phyloP scores from a whole-genome alignment of 2,329 filamentous ascomycete species.

The Aspergillus arachidicola region DNA sequence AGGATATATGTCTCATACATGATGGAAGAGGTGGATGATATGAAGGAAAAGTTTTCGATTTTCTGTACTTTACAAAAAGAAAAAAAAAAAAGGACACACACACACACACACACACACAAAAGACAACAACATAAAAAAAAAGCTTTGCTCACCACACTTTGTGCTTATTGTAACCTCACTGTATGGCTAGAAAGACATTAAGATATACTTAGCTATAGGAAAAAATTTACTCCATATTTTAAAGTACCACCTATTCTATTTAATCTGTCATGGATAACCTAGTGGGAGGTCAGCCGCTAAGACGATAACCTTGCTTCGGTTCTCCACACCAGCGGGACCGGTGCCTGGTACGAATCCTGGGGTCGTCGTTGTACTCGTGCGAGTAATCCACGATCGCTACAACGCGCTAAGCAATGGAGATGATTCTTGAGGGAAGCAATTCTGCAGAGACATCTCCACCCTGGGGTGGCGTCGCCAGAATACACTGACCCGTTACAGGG shows the following conservation, averaged over 20 bases:
- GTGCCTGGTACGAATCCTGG: conserved; percentile 60
- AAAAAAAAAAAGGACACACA: too few relatives aligned
- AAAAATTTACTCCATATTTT: background rate
- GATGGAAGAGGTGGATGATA: too few relatives aligned
- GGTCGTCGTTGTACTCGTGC: conserved; percentile 57
- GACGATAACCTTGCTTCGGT: conserved; percentile 41
- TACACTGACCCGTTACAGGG: conserved; percentile 50
- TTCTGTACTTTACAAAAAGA: background rate
- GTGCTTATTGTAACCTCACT: background rate
- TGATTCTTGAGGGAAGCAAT: conserved; percentile 61
- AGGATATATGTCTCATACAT: background rate
- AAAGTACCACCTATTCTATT: rapidly evolving
- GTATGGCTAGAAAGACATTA: too few relatives aligned
- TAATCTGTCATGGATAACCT: conserved; percentile 47
- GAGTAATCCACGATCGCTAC: conserved; percentile 59
- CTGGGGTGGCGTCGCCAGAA: conserved; percentile 58
- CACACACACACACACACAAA: too few relatives aligned
- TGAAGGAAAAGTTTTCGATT: background rate
- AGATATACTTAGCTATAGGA: background rate
- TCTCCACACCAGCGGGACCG: conserved; percentile 37
- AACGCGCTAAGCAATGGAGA: conserved; percentile 56
- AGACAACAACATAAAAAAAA: background rate
- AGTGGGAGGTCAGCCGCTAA: conserved; percentile 43
- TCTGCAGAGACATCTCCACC: conserved; percentile 59
- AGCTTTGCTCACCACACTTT: background rate